Base-by-base conservation (phyloP, 768 basidiomycete genomes). In the Lactarius psammicola region DNA sequence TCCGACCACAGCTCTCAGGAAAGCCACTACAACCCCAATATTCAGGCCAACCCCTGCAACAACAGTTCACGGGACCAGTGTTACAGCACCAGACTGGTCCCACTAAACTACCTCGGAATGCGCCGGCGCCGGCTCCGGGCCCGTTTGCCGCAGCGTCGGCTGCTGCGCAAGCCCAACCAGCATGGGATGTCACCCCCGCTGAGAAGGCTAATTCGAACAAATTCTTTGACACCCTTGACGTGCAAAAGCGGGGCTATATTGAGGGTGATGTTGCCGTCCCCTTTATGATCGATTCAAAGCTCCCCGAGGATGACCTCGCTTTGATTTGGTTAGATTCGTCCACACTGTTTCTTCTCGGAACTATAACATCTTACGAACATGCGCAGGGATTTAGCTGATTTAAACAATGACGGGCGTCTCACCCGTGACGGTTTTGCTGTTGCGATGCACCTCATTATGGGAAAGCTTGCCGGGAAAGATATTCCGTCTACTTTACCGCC, bases 211-310 rank as follows among this genome's bases (percentile, higher is more conserved):
- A 77, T 23, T 79, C 90, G 1, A 95, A 98, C 75, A 78, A 77
- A 13, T 88, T 87, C 77, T 99, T 98, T 74, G 86, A 89, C 64
- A 80, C 79, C n/a, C 81, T 98, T 44, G 97, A 99, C 75, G 75
- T 82, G 18, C 81, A 84, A 68, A 86, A 83, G 69, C 82, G 78
- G 65, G 95, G 94, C 0, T 92, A 81, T 72, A 89, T 98, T 23
- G 94, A 95, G 73, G 95, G 95, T 9, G 94, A 96, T 65, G 86
- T 93, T 38, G 97, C 94, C 9, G 97, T 97, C 5, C 94, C 93
- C 3, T 98, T 98, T 77, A 90, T 99, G 89, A 75, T 96, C 65
- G 88, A 94, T 76, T 95, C 94, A 36, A 87, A 90, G 55, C 78
- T 99, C 55, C 82, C 87, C 1, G 90, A 92, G 66, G 88, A 89